Evolutionary conservation across 164 flowering plant species (phyloP).

Genomic region (Chloranthus sessilifolius): DNA sequence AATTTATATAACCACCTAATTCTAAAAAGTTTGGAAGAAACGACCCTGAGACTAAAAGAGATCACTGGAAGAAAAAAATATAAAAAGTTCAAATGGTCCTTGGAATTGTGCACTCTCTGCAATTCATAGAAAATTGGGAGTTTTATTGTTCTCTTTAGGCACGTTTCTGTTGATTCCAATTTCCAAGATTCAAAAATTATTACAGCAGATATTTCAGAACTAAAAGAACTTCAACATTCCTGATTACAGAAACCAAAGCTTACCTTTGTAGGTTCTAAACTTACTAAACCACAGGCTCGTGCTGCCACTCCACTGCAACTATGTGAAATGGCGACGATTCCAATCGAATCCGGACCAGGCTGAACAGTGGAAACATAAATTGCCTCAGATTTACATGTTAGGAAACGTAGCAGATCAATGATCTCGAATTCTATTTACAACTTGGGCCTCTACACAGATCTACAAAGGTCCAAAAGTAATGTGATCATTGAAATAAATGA

Average conservation of each 20-base stretch:
- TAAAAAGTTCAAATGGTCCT: no score
- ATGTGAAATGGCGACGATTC: constrained; percentile 74
- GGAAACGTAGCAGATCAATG: neutral
- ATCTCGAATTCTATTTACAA: neutral
- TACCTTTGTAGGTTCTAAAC: constrained; percentile 77
- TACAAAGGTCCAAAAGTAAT: neutral
- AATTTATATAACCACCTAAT: neutral
- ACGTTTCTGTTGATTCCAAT: neutral
- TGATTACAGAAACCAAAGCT: constrained; percentile 4
- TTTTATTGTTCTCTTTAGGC: neutral
- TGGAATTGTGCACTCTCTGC: neutral
- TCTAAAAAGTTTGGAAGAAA: neutral
- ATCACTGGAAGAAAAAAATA: no score
- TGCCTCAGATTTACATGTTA: neutral
- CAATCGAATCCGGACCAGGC: constrained; percentile 97
- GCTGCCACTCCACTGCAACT: constrained; percentile 86
- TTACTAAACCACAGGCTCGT: constrained; percentile 79
- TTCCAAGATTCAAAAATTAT: neutral
- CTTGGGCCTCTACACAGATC: neutral
- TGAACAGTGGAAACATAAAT: constrained; percentile 13
- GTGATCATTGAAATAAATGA: neutral
- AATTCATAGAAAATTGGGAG: neutral
- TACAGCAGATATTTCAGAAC: neutral
- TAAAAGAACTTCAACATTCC: neutral
- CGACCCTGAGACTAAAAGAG: neutral